These are phyloP conservation scores for Mycena polygramma DNA, from an alignment of 768 basidiomycete genomes.

Conservation along the genomic window DNA sequence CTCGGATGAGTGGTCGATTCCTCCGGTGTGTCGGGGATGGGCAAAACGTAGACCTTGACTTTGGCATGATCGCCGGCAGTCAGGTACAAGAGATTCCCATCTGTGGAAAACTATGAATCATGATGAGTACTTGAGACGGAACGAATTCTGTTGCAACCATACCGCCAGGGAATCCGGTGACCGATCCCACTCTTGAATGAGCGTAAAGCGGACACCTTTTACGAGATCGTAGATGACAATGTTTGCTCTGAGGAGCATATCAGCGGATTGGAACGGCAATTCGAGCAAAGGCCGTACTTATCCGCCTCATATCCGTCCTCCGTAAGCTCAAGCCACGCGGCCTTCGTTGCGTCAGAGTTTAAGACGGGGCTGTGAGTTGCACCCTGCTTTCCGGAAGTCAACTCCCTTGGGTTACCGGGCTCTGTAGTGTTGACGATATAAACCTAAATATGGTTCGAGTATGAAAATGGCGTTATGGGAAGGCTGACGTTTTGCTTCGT, in stretches of 20 bases:
- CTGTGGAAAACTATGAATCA: conserved; percentile 75
- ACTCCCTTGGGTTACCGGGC: conserved; percentile 64
- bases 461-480: conserved; percentile 20
- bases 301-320: conserved; percentile 93
- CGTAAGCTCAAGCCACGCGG: conserved; percentile 90
- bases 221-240: conserved; percentile 84
- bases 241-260: conserved; percentile 65
- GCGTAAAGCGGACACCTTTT: conserved; percentile 74
- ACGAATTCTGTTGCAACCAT: conserved; percentile 46
- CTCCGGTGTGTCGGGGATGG: conserved; percentile 72
- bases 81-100: conserved; percentile 77
- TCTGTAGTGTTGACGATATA: conserved; percentile 76
- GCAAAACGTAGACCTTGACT: conserved; percentile 79
- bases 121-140: conserved; percentile 10
- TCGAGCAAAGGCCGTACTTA: conserved; percentile 55
- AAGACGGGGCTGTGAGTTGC: conserved; percentile 84
- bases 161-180: conserved; percentile 75
- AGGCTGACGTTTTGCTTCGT: conserved; percentile 84
- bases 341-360: conserved; percentile 73
- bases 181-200: conserved; percentile 90
- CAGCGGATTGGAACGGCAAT: conserved; percentile 12
- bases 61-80: conserved; percentile 85
- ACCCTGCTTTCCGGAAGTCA: conserved; percentile 89
- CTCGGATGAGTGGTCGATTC: conserved; percentile 66
- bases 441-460: conserved; percentile 57